These are phyloP conservation scores for Hypoxylon sp. DNA, from an alignment of 2,329 filamentous ascomycete species.

Conservation along the genomic window DNA sequence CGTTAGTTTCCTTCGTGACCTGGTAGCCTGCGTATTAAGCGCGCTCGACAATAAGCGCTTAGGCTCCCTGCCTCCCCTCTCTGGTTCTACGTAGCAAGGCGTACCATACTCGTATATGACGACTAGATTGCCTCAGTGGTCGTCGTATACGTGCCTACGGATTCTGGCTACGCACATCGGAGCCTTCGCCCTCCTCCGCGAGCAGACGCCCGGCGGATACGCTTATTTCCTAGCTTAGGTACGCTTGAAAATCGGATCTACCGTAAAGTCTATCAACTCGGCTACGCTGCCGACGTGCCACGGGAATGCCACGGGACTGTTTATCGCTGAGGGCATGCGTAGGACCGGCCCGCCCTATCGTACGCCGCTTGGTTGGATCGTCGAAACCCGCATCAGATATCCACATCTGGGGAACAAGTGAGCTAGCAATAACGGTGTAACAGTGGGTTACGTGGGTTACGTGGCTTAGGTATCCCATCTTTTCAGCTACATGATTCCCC, in stretches of 20 bases:
- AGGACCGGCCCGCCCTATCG: conserved; percentile 36
- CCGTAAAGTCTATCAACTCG: conserved; percentile 26
- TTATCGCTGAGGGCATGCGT: too few relatives aligned
- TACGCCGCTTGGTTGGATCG: conserved; percentile 30
- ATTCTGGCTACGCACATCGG: conserved; percentile 19
- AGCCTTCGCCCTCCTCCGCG: not conserved
- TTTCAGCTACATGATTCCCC: conserved; percentile 6
- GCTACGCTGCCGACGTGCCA: conserved; percentile 24
- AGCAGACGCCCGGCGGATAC: not conserved
- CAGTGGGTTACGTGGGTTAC: too few relatives aligned
- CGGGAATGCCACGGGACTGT: conserved; percentile 17
- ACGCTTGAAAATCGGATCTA: conserved; percentile 23
- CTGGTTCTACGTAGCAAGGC: not conserved
- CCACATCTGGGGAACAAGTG: conserved; percentile 6
- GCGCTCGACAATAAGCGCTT: conserved; percentile 25
- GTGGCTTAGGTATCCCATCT: conserved; percentile 15
- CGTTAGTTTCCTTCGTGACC: conserved; percentile 5
- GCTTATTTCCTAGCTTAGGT: too few relatives aligned
- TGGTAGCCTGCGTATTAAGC: conserved; percentile 17
- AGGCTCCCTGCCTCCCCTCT: too few relatives aligned
- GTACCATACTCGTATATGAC: conserved; percentile 1
- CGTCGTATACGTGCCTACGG: not conserved
- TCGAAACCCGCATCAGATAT: conserved; percentile 6
- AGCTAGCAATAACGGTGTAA: not conserved
- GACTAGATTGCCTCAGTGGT: not conserved